Conservation (phyloP, 805 yeast genomes). For the Lipomyces lipofer region DNA sequence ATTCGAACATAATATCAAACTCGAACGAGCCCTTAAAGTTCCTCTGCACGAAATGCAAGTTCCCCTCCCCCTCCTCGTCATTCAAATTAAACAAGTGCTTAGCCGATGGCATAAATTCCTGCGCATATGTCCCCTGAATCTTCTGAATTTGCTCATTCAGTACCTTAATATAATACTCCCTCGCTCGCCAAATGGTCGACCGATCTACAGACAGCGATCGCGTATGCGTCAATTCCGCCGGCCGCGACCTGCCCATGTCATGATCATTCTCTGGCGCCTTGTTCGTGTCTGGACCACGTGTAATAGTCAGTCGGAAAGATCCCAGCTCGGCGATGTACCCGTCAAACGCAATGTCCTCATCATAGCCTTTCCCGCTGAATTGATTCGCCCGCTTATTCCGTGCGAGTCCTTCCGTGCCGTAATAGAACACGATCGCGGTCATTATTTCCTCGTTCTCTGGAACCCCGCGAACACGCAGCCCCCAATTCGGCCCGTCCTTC, state of each 20-base stretch:
- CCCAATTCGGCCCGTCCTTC: constrained; percentile 71
- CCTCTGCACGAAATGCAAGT: constrained; percentile 76
- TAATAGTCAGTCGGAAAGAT: constrained; percentile 59
- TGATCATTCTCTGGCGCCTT: constrained; percentile 51
- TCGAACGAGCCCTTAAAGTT: constrained; percentile 72
- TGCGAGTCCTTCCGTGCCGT: constrained; percentile 61
- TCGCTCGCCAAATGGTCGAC: constrained; percentile 61
- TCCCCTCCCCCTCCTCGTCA: constrained; percentile 60
- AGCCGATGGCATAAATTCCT: constrained; percentile 45
- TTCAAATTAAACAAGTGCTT: constrained; percentile 51
- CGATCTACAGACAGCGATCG: constrained; percentile 11
- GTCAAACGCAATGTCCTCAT: constrained; percentile 44
- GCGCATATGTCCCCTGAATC: constrained; percentile 31
- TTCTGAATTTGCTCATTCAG: constrained; percentile 66
- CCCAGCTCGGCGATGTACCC: constrained; percentile 70
- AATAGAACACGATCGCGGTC: constrained; percentile 72
- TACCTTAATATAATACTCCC: constrained; percentile 69
- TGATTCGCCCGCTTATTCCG: constrained; percentile 34
- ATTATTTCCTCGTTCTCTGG: constrained; percentile 51
- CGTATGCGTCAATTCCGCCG: constrained; percentile 15
- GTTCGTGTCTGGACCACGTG: constrained; percentile 53
- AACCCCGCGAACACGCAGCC: constrained; percentile 62
- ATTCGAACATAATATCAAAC: constrained; percentile 55
- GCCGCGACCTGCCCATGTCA: constrained; percentile 42
- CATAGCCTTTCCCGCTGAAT: constrained; percentile 8